Percentiles rank a stretch among this genome's conserved stretches.
These are phyloP conservation scores for Erysimum cheiri DNA, from an alignment of 441 rosid species.

Conservation along the genomic window DNA sequence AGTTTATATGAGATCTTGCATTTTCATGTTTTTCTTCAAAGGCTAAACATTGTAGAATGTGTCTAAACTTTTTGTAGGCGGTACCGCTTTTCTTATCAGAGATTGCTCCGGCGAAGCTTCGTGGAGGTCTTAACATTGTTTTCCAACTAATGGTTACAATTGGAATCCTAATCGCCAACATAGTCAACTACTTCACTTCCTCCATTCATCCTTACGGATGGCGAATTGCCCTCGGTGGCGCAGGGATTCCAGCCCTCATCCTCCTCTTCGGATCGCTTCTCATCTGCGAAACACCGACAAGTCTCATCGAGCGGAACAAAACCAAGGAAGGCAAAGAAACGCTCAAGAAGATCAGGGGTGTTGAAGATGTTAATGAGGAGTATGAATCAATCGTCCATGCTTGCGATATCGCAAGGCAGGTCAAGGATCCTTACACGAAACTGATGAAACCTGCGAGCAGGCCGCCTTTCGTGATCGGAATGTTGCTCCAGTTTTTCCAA, in stretches of 20 bases:
- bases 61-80: conserved; percentile 47
- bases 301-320: conserved; percentile 61
- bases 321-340: conserved; percentile 50
- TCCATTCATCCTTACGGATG: conserved; percentile 61
- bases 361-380: conserved; percentile 56
- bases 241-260: conserved; percentile 60
- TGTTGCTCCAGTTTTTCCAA: conserved; percentile 76
- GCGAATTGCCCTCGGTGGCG: conserved; percentile 61
- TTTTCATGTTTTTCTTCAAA: no score
- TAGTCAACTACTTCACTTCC: conserved; percentile 57
- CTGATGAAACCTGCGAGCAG: conserved; percentile 52
- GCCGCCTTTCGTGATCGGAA: conserved; percentile 60
- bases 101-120: conserved; percentile 61
- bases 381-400: conserved; percentile 52
- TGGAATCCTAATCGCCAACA: conserved; percentile 62
- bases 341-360: conserved; percentile 64
- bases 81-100: conserved; percentile 73
- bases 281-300: conserved; percentile 69
- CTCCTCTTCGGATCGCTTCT: conserved; percentile 56
- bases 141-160: conserved; percentile 74
- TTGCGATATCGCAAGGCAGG: conserved; percentile 51
- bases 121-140: conserved; percentile 68
- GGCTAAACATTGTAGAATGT: neutral
- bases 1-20: no score
- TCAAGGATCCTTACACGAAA: conserved; percentile 52